These are phyloP conservation scores for Camelina neglecta DNA, from an alignment of 345 rosid species.

Conservation along the genomic window DNA sequence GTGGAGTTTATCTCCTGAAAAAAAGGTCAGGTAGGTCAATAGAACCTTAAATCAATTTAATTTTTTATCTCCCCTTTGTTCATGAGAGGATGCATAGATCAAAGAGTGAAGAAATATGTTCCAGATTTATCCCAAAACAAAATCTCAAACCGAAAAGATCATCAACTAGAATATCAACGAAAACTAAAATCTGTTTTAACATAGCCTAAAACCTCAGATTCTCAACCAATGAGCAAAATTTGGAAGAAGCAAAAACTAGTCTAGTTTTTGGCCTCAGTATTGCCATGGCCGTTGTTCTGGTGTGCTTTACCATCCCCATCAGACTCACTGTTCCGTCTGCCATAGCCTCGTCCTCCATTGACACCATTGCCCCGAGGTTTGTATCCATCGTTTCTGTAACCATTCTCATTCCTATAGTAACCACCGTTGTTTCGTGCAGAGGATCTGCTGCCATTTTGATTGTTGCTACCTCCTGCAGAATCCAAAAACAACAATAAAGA, in stretches of 20 bases:
- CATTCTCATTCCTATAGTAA: slow-evolving; percentile 53
- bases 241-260: slow-evolving; percentile 14
- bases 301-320: slow-evolving; percentile 41
- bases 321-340: slow-evolving; percentile 39
- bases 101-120: slow-evolving; percentile 8
- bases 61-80: slow-evolving; percentile 3
- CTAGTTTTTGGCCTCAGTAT: slow-evolving; percentile 31
- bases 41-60: background rate
- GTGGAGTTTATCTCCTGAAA: slow-evolving; percentile 1
- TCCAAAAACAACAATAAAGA: background rate
- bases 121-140: background rate
- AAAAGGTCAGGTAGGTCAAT: slow-evolving; percentile 21
- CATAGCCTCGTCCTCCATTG: slow-evolving; percentile 45
- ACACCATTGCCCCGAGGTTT: slow-evolving; percentile 51
- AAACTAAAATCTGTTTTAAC: background rate
- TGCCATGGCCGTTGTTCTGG: slow-evolving; percentile 38
- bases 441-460: slow-evolving; percentile 42
- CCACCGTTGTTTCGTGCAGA: slow-evolving; percentile 45
- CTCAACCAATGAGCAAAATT: slow-evolving; percentile 14
- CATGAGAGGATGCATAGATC: background rate
- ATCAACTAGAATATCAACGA: background rate
- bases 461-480: slow-evolving; percentile 44
- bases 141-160: background rate
- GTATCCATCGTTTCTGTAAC: slow-evolving; percentile 53
- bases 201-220: slow-evolving; percentile 1